phyloP scores from a whole-genome alignment of 148 eudicot species.

The Diospyros lotus region DNA sequence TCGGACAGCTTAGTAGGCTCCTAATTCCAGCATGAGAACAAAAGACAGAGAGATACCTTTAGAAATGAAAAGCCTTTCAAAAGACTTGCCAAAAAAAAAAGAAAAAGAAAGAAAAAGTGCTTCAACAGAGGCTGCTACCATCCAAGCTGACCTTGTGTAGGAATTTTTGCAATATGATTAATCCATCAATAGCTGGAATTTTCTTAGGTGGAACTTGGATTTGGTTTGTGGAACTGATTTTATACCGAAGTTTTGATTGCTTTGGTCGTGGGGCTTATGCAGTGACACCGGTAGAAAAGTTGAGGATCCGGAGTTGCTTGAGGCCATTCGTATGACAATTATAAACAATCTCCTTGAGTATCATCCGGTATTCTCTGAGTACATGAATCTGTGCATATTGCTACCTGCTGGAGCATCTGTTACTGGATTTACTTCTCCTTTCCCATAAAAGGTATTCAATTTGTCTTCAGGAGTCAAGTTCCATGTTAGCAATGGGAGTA shows the following conservation, averaged over 20 bases:
- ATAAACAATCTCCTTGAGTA: conserved; percentile 83
- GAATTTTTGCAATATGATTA: background rate
- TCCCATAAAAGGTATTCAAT: conserved; percentile 4
- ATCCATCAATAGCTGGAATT: background rate
- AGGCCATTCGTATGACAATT: conserved; percentile 92
- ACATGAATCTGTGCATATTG: conserved; percentile 7
- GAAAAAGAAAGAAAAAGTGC: too few species aligned
- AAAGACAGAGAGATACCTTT: background rate
- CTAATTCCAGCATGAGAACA: background rate
- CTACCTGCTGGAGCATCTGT: background rate
- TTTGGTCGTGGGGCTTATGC: conserved; percentile 21
- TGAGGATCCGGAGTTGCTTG: conserved; percentile 86
- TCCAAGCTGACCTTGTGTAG: background rate
- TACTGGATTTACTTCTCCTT: background rate
- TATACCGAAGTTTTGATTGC: background rate
- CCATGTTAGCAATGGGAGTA: conserved; percentile 80
- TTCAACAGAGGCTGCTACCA: too few species aligned
- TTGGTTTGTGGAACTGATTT: conserved; percentile 1
- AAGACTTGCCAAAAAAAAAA: too few species aligned
- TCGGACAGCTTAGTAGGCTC: background rate
- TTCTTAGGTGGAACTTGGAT: background rate
- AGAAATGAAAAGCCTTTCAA: background rate
- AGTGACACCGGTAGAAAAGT: conserved; percentile 89
- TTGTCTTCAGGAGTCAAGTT: conserved; percentile 70
- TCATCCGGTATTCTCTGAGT: conserved; percentile 63